phyloP scores from a whole-genome alignment of 2,329 filamentous ascomycete species.

The Phaeophleospora eucalypticola region DNA sequence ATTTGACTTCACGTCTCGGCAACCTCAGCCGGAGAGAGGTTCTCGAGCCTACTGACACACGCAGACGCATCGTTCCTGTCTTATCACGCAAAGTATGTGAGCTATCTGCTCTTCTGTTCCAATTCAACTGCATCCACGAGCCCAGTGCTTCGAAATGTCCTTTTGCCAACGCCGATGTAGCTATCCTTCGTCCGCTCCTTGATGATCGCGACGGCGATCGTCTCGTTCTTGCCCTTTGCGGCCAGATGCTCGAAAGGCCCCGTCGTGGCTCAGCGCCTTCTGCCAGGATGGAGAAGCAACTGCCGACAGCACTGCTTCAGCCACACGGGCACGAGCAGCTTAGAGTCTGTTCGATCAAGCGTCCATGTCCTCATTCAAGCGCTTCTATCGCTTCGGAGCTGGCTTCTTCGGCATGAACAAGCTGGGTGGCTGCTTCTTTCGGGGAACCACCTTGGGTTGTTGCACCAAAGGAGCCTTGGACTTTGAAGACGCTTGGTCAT shows the following conservation, averaged over 20 bases:
- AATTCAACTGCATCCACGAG: background rate
- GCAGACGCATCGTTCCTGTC: too few relatives aligned
- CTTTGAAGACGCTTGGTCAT: background rate
- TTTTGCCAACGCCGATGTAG: too few relatives aligned
- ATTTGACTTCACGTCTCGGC: background rate
- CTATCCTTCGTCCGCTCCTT: too few relatives aligned
- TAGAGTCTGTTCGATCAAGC: too few relatives aligned
- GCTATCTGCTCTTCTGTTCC: background rate
- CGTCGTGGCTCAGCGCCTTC: background rate
- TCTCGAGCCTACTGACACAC: too few relatives aligned
- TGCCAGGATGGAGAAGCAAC: background rate
- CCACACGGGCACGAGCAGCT: background rate
- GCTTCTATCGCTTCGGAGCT: background rate
- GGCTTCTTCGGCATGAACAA: slow-evolving; percentile 16
- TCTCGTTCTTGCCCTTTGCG: background rate
- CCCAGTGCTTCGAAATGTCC: too few relatives aligned
- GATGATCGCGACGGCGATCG: too few relatives aligned
- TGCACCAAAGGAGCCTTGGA: background rate
- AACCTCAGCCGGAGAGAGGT: too few relatives aligned
- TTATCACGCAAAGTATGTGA: background rate
- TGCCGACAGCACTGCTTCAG: background rate
- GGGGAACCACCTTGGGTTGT: slow-evolving; percentile 1
- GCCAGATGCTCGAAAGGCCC: background rate
- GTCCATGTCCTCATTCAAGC: background rate
- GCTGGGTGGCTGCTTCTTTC: slow-evolving; percentile 2